Evolutionary conservation across 2,329 filamentous ascomycete genomes (phyloP).

Genomic region (Aspergillus viridinutans): DNA sequence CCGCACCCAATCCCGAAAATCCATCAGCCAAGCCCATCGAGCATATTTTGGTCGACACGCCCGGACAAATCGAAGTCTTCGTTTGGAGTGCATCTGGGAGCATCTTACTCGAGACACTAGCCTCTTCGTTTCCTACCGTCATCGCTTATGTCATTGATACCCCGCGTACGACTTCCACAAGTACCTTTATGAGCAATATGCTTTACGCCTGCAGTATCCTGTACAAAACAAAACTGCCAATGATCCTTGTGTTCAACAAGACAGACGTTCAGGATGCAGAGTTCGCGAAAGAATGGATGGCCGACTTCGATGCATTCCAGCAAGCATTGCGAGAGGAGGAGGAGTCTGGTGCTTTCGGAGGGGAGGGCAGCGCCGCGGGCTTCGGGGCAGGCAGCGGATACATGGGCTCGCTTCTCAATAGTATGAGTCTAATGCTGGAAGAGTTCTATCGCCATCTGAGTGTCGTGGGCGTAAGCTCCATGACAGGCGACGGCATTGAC

Average conservation of each 20-base stretch:
- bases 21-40: conserved; percentile 57
- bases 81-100: conserved; percentile 96
- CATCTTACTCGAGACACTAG: conserved; percentile 87
- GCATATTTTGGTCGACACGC: conserved; percentile 90
- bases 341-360: conserved; percentile 69
- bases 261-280: conserved; percentile 88
- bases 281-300: conserved; percentile 99
- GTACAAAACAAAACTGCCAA: conserved; percentile 97
- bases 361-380: conserved; percentile 58
- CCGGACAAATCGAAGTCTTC: conserved; percentile 97
- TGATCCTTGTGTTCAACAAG: conserved; percentile 99
- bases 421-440: conserved; percentile 95
- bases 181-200: conserved; percentile 99
- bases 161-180: conserved; percentile 84
- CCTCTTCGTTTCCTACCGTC: conserved; percentile 91
- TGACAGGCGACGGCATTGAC: conserved; percentile 85
- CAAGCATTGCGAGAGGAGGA: conserved; percentile 77
- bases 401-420: conserved; percentile 93
- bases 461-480: conserved; percentile 88
- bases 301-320: conserved; percentile 95
- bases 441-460: conserved; percentile 95
- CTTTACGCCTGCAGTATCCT: conserved; percentile 97
- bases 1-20: conserved; percentile 52
- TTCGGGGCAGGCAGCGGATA: conserved; percentile 77
- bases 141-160: conserved; percentile 98